These are phyloP conservation scores for Pseudognaphalium luteoalbum DNA, from an alignment of 129 eudicot species.

Conservation along the genomic window DNA sequence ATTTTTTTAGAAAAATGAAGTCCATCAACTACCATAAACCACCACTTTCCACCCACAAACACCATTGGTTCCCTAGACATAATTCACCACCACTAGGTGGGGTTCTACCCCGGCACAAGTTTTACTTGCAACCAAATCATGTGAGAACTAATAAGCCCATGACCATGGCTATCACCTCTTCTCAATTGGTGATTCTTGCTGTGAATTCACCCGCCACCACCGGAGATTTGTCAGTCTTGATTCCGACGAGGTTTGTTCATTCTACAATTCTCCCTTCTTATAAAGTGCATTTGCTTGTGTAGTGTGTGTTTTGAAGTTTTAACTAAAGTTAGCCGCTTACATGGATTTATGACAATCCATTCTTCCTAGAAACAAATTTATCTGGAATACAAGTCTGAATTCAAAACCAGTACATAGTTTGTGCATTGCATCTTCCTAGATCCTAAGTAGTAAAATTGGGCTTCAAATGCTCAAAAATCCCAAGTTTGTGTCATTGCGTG, in stretches of 20 bases:
- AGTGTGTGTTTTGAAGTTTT: neutral
- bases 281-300: neutral
- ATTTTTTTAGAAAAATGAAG: conserved; percentile 28
- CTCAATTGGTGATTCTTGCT: conserved; percentile 34
- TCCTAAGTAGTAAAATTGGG: neutral
- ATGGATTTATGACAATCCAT: neutral
- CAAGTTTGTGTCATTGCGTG: neutral
- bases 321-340: neutral
- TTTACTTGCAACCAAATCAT: neutral
- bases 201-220: conserved; percentile 33
- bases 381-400: neutral
- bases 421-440: neutral
- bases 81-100: neutral
- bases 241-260: conserved; percentile 49
- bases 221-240: conserved; percentile 47
- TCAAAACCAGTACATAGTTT: neutral
- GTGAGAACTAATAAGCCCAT: conserved; percentile 39
- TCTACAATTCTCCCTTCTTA: neutral
- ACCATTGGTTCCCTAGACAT: conserved; percentile 19
- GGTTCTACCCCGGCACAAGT: neutral
- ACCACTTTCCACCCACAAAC: conserved; percentile 9
- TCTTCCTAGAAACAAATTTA: neutral
- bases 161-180: conserved; percentile 31
- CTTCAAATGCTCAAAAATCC: neutral
- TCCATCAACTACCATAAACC: conserved; percentile 29